These are phyloP conservation scores for Aspergillus sp. DNA, from an alignment of 2,329 filamentous ascomycete species.

Conservation along the genomic window DNA sequence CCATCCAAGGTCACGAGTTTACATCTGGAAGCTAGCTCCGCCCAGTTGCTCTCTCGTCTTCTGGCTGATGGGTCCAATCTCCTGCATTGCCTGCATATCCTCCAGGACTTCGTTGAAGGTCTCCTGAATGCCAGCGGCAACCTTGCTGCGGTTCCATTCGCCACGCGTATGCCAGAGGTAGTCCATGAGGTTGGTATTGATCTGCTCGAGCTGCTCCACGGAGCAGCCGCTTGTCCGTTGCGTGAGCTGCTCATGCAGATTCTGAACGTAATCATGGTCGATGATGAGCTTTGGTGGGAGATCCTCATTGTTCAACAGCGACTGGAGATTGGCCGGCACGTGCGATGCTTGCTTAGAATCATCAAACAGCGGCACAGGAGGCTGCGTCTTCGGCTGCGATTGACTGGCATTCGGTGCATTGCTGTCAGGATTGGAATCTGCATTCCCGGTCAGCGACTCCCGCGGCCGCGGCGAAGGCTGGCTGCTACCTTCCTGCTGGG, in stretches of 20 bases:
- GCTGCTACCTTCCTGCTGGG: conserved; percentile 51
- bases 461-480: conserved; percentile 29
- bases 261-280: conserved; percentile 51
- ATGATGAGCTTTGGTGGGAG: conserved; percentile 32
- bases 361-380: conserved; percentile 41
- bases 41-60: conserved; percentile 31
- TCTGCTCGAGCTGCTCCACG: conserved; percentile 92
- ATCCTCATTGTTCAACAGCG: conserved; percentile 33
- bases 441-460: conserved; percentile 21
- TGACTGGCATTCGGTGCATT: conserved; percentile 34
- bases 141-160: conserved; percentile 79
- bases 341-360: conserved; percentile 25
- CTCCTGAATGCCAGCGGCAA: conserved; percentile 60
- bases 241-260: conserved; percentile 63
- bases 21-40: neutral
- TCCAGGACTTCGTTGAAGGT: conserved; percentile 69
- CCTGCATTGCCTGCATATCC: conserved; percentile 57
- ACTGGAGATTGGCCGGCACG: conserved; percentile 27
- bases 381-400: conserved; percentile 36
- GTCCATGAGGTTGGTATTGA: conserved; percentile 87
- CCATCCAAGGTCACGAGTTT: neutral
- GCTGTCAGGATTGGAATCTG: conserved; percentile 29
- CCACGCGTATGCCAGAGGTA: conserved; percentile 75
- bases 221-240: conserved; percentile 70
- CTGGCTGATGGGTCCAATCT: conserved; percentile 35